Base-by-base conservation (phyloP, 2,329 filamentous ascomycete genomes). In the Microsporum ferrugineum region DNA sequence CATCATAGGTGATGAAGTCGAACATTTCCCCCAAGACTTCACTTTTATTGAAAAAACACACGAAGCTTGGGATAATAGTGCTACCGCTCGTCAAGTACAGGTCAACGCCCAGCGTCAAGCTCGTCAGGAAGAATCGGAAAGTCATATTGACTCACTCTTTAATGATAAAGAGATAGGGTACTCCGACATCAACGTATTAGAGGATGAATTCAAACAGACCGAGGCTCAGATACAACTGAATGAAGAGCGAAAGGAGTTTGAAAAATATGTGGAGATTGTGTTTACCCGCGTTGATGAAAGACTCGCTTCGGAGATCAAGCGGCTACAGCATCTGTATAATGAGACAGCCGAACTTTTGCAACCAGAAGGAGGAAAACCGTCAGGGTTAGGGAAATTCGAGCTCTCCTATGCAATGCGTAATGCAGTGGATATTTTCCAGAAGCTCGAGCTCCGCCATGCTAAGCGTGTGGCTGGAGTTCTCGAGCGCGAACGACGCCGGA, bases 81-180 rank as follows among this genome's bases (percentile, higher is more conserved):
- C 78, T 12, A 72, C 76, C 57, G 66, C 69, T 36, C 74, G 71
- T 5, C 78, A 79, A 38, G 72, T 73, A 36, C 73, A 76, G 61
- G 68, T 80, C 38, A 80, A 81, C 7, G 71, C 71, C 31, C 78
- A 80, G 43, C 78, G 80, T 2, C 73, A 74, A 62, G 70, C 70
- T 59, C 78, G 81, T 12, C 78, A 81, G 67, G 77, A 80, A 60
- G 77, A 80, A 63, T 79, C 76, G 2, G 80, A 83, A 65, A 71
- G 71, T n/a, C 74, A 76, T 56, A 80, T 81, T 36, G 79, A 83
- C 64, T 73, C 75, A 0, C 72, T 83, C 1, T 84, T 82, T 71
- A 79, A 83, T 64, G 76, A 76, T 57, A 77, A 82, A 60, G 78
- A 82, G 64, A 82, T 84, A 51, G 80, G 79, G 0, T 83, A 84